These are phyloP conservation scores for Ilyonectria robusta DNA, from an alignment of 2,329 filamentous ascomycete genomes.

Conservation along the genomic window DNA sequence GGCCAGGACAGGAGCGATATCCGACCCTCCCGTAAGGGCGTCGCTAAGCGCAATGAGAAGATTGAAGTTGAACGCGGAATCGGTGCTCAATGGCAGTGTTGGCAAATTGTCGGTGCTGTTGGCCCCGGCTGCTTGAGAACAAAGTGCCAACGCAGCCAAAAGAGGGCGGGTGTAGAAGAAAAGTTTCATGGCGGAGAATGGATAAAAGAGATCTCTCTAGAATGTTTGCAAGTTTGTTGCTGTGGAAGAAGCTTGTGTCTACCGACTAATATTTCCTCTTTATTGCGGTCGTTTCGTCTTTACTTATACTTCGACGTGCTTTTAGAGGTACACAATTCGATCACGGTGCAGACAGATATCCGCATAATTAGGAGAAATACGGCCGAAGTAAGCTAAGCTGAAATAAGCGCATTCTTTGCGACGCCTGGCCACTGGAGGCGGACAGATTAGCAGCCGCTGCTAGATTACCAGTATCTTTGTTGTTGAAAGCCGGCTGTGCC, in stretches of 20 bases:
- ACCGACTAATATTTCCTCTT: neutral
- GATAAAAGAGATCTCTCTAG: neutral
- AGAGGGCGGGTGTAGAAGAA: constrained; percentile 5
- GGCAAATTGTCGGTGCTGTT: constrained; percentile 4
- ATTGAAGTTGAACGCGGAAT: constrained; percentile 18
- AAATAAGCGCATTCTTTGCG: neutral
- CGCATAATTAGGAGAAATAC: neutral
- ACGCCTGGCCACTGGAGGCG: neutral
- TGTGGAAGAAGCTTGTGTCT: neutral
- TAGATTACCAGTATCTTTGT: neutral
- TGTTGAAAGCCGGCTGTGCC: neutral
- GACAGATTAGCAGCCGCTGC: neutral
- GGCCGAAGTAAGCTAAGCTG: neutral
- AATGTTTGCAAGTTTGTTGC: neutral
- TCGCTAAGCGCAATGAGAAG: constrained; percentile 19
- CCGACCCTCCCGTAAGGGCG: constrained; percentile 28
- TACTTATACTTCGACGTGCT: constrained; percentile 4
- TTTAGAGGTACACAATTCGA: neutral
- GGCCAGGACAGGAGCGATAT: constrained; percentile 52
- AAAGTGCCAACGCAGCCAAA: constrained; percentile 7
- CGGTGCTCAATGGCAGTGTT: constrained; percentile 15
- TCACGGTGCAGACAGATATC: neutral
- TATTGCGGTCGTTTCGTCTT: neutral
- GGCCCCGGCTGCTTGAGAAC: neutral
- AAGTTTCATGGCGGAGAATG: constrained; percentile 10